Conservation (phyloP, 306 rosid species). For the Prunus armeniaca region DNA sequence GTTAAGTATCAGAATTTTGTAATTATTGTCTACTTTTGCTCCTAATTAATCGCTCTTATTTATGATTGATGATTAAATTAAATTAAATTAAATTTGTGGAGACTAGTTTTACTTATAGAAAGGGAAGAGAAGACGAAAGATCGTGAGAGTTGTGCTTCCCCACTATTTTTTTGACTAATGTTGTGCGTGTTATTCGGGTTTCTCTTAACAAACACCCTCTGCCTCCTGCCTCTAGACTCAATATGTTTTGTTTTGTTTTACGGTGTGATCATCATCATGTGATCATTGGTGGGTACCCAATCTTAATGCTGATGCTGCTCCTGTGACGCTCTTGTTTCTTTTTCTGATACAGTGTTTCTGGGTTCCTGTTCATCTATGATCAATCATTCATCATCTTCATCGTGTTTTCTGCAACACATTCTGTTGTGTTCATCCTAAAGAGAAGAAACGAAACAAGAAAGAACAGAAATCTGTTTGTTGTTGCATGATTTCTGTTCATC, state of each 20-base stretch:
- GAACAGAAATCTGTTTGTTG: not conserved
- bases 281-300: not conserved
- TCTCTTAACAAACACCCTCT: not conserved
- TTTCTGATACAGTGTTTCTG: not conserved
- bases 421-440: not conserved
- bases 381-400: not conserved
- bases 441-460: not conserved
- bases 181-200: not conserved
- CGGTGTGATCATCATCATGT: not conserved
- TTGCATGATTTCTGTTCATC: slow-evolving; percentile 1
- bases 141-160: not conserved
- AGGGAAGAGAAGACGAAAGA: not conserved
- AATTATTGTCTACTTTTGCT: not conserved
- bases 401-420: not conserved
- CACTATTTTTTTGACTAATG: not conserved
- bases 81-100: too few relatives aligned
- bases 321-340: not conserved
- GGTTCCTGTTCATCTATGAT: not conserved
- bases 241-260: not conserved
- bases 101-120: too few relatives aligned
- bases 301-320: not conserved
- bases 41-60: too few relatives aligned
- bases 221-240: not conserved
- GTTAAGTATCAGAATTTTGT: too few relatives aligned
- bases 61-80: too few relatives aligned